Percentiles rank a stretch among this genome's conserved stretches.
Conservation (phyloP, 2,329 filamentous ascomycete species). For the Ophiostoma perfectum region DNA sequence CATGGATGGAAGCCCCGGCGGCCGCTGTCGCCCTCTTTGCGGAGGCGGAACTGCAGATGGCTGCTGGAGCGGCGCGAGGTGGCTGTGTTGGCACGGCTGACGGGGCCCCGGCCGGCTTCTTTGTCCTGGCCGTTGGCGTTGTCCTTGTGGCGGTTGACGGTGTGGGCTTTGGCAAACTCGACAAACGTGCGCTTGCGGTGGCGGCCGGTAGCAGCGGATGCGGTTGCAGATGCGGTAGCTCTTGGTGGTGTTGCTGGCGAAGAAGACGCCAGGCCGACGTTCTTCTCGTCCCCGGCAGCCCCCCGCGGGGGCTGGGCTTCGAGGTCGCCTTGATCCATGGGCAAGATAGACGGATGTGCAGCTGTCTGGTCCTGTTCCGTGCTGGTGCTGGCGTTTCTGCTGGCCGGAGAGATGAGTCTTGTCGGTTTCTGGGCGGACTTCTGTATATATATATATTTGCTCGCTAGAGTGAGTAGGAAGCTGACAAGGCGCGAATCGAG, state of each 20-base stretch:
- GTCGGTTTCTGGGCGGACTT: no score
- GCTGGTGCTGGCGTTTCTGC: background rate
- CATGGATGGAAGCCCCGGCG: constrained; percentile 59
- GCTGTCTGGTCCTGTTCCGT: background rate
- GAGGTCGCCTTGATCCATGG: constrained; percentile 13
- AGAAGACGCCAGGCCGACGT: background rate
- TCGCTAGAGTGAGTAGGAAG: no score
- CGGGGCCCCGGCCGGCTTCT: background rate
- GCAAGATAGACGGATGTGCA: background rate
- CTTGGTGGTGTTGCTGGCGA: background rate
- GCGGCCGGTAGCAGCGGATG: background rate
- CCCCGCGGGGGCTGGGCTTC: background rate
- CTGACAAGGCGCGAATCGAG: background rate
- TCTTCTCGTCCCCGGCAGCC: background rate
- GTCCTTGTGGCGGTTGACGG: background rate
- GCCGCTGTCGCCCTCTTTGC: constrained; percentile 58
- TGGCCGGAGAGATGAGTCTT: no score
- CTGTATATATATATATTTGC: no score
- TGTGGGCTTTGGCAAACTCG: background rate
- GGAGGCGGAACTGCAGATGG: constrained; percentile 23
- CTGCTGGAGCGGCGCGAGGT: background rate
- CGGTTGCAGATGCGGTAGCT: background rate
- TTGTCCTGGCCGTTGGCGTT: background rate
- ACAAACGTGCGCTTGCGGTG: background rate
- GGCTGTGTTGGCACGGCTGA: background rate